Evolutionary conservation across 106 monocot genomes (phyloP).

Genomic region (Platanthera zijinensis): DNA sequence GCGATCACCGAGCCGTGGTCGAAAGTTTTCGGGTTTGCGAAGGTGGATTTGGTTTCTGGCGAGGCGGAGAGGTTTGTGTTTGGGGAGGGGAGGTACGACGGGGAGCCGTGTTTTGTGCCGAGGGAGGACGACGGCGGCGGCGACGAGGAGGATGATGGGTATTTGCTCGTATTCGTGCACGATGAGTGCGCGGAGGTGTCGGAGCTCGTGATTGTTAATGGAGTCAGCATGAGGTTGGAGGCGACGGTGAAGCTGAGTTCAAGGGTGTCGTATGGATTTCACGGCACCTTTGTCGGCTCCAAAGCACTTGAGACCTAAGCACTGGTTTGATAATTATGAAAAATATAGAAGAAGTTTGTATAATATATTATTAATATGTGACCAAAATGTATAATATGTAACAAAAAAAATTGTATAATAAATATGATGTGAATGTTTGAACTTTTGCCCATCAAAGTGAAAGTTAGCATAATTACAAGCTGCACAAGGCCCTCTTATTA

Average conservation of each 20-base stretch:
- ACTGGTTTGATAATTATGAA: too few species aligned
- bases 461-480: too few species aligned
- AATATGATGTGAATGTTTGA: too few species aligned
- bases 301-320: slow-evolving; percentile 47
- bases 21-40: slow-evolving; percentile 82
- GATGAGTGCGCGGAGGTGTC: slow-evolving; percentile 45
- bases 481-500: too few species aligned
- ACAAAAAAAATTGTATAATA: too few species aligned
- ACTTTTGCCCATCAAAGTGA: too few species aligned
- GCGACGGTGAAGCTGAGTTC: slow-evolving; percentile 64
- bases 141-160: slow-evolving; percentile 62
- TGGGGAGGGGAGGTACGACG: slow-evolving; percentile 49
- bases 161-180: slow-evolving; percentile 52
- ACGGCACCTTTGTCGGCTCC: slow-evolving; percentile 69
- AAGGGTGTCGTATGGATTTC: slow-evolving; percentile 84
- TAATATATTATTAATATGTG: too few species aligned
- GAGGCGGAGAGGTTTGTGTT: slow-evolving; percentile 37
- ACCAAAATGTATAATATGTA: too few species aligned
- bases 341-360: too few species aligned
- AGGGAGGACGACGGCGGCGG: not conserved
- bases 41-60: slow-evolving; percentile 61
- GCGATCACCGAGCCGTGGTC: slow-evolving; percentile 96
- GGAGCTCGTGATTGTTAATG: slow-evolving; percentile 62
- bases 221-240: slow-evolving; percentile 47
- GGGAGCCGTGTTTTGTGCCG: slow-evolving; percentile 71